Percentiles rank a stretch among this genome's conserved stretches.
phyloP scores from a whole-genome alignment of 1,284 basidiomycete genomes.

The Porodaedalea pini region DNA sequence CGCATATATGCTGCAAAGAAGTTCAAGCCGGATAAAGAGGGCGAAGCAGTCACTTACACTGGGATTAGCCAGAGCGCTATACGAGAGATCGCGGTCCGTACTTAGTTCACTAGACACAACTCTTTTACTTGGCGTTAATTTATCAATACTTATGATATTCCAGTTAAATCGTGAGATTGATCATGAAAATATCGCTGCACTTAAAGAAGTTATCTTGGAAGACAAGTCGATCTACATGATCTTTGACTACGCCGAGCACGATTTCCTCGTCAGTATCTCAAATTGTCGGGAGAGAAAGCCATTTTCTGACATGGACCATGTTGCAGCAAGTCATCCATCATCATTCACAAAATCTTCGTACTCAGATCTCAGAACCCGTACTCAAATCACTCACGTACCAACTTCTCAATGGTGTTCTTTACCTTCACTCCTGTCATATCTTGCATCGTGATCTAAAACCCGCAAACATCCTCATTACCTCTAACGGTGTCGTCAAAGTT shows the following conservation, averaged over 20 bases:
- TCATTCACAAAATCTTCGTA: constrained; percentile 85
- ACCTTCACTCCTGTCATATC: constrained; percentile 93
- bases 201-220: constrained; percentile 94
- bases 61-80: constrained; percentile 98
- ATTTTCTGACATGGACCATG: constrained; percentile 13
- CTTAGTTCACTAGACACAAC: not conserved
- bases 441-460: constrained; percentile 97
- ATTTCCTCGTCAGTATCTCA: constrained; percentile 73
- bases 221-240: constrained; percentile 99
- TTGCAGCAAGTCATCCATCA: constrained; percentile 95
- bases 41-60: constrained; percentile 89
- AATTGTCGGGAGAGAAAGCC: not conserved
- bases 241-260: constrained; percentile 98
- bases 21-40: constrained; percentile 99
- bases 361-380: constrained; percentile 69
- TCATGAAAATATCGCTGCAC: constrained; percentile 88
- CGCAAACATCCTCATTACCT: constrained; percentile 95
- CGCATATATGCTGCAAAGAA: constrained; percentile 96
- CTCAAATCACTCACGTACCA: constrained; percentile 95
- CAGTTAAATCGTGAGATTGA: constrained; percentile 92
- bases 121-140: too few species aligned
- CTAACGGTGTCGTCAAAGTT: constrained; percentile 90
- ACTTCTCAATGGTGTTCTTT: constrained; percentile 92
- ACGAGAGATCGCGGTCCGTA: constrained; percentile 87
- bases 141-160: not conserved